Conservation (phyloP, 2,329 filamentous ascomycete species). For the Orbilia blumenaviensis region DNA sequence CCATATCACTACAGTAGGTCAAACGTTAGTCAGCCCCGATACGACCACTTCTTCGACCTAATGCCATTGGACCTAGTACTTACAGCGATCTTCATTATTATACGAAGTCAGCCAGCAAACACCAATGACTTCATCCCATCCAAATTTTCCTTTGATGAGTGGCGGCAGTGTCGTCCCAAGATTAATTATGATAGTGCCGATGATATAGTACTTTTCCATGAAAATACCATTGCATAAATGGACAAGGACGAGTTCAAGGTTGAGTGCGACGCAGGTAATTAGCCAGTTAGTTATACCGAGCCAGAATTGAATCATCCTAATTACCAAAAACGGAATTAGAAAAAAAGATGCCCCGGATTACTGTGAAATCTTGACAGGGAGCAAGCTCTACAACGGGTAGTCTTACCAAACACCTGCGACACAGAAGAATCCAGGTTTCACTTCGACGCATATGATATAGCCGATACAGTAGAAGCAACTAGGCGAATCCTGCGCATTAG, state of each 20-base stretch:
- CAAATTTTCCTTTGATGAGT: conserved; percentile 56
- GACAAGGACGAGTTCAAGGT: conserved; percentile 56
- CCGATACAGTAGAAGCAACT: conserved; percentile 56
- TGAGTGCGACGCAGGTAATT: conserved; percentile 56
- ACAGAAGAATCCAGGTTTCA: conserved; percentile 54
- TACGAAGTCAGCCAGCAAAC: conserved; percentile 56
- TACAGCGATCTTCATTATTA: conserved; percentile 47
- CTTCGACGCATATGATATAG: conserved; percentile 56
- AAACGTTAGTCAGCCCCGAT: not conserved
- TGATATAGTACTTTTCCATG: conserved; percentile 56
- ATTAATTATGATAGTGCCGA: conserved; percentile 54
- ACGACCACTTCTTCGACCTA: not conserved
- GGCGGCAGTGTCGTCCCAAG: conserved; percentile 55
- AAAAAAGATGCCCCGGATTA: not conserved
- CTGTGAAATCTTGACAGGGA: not conserved
- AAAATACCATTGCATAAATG: conserved; percentile 54
- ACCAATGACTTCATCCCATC: conserved; percentile 56
- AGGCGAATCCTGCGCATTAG: not conserved
- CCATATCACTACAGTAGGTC: conserved; percentile 49
- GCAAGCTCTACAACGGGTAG: not conserved
- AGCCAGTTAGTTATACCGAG: conserved; percentile 58
- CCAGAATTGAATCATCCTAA: conserved; percentile 57
- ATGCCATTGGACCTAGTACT: not conserved
- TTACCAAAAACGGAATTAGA: not conserved
- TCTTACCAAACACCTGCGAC: conserved; percentile 36